Conservation (phyloP, 129 eudicot species). For the Saposhnikovia divaricata region DNA sequence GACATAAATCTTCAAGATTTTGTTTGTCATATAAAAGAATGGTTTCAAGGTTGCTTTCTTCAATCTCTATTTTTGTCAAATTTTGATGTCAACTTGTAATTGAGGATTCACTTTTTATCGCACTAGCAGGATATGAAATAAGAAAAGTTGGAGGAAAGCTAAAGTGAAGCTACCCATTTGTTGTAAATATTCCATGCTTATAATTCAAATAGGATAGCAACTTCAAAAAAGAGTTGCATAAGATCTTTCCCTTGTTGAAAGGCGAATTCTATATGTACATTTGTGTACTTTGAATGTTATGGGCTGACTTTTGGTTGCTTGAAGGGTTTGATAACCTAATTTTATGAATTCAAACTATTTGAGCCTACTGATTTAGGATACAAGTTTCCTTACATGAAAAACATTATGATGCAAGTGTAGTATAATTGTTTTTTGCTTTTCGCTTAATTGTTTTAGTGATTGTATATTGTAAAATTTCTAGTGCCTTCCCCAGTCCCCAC, state of each 20-base stretch:
- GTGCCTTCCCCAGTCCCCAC: constrained; percentile 15
- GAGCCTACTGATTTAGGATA: not conserved
- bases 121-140: constrained; percentile 31
- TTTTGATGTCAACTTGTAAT: constrained; percentile 47
- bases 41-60: constrained; percentile 27
- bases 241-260: constrained; percentile 18
- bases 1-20: not conserved
- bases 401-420: not conserved
- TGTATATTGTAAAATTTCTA: not conserved
- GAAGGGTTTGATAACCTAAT: constrained; percentile 1
- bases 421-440: not conserved
- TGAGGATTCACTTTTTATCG: constrained; percentile 44
- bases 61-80: constrained; percentile 21
- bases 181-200: constrained; percentile 23
- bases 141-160: constrained; percentile 33
- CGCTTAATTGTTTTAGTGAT: not conserved
- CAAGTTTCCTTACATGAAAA: not conserved
- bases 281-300: not conserved
- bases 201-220: constrained; percentile 26
- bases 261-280: constrained; percentile 10
- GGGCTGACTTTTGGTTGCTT: constrained; percentile 20
- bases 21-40: constrained; percentile 12
- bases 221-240: constrained; percentile 27
- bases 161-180: constrained; percentile 35
- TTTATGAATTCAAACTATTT: not conserved